Evolutionary conservation across 129 eudicot genomes (phyloP), one percentile per base, ranked within the genome.

Genomic region (Ambrosia artemisiifolia): DNA sequence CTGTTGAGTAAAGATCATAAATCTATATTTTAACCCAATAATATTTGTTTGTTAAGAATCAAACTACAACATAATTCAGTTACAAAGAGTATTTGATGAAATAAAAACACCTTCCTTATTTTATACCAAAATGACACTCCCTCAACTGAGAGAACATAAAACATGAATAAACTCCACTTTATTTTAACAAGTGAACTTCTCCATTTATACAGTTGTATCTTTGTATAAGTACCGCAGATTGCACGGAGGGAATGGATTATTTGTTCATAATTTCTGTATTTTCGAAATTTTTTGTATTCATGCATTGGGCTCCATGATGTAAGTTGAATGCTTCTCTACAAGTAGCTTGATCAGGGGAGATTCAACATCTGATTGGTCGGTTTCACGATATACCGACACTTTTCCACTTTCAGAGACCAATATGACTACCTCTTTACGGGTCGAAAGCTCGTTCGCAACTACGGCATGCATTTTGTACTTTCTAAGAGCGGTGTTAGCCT

Each of bases 381-480:
- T 88, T 77, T 88, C 96, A 54, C 96, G 87, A 16, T 67, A 71
- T 20, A 90, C 95, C 11, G 79, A 53, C 14, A 76, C 75, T 6
- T 85, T 85, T 73, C 74, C 97, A 68, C 72, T 62, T 46, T 44
- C 4, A 0, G 91, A 69, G 70, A 95, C 96, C 34, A 95, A 83
- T 38, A 75, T 80, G 20, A 95, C 99, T 54, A 82, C 97, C 83
- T 95, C 96, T 78, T 90, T 90, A 63, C 96, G 99, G 16, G 91
- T 90, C 12, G 73, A 76, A 36, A 95, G 95, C 76, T 95, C 99
- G 35, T 95, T 95, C 2, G 98, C 99, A 16, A 95, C 94, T 20
- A 95, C 99, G 16, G 88, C 91, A 46, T 95, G 85, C 96, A 95
- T 86, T 59, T 91, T 81, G 75, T 95, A 95, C 85, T 74, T 95